These are phyloP conservation scores for Colletotrichum salicis DNA, from an alignment of 2,329 filamentous ascomycete species.

Conservation along the genomic window DNA sequence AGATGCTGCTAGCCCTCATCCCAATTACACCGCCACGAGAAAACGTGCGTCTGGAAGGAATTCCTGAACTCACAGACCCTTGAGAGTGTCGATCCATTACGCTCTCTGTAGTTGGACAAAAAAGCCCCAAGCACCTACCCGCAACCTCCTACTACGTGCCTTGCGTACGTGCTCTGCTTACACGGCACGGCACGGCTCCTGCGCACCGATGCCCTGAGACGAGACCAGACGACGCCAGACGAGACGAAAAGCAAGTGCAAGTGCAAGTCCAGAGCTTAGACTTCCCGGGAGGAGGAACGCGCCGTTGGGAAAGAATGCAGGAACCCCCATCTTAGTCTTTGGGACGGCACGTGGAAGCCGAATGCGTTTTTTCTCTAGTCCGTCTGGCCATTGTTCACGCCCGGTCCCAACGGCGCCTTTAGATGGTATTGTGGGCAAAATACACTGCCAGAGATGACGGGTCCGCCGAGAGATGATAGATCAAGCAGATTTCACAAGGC, in stretches of 20 bases:
- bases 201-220: background rate
- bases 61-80: background rate
- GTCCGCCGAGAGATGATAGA: background rate
- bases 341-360: constrained; percentile 3
- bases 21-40: background rate
- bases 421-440: background rate
- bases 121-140: too few relatives aligned
- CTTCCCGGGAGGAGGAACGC: background rate
- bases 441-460: background rate
- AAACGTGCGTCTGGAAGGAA: background rate
- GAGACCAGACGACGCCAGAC: background rate
- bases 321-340: background rate
- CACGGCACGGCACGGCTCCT: constrained; percentile 3
- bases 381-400: background rate
- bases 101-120: background rate
- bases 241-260: background rate
- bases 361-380: background rate
- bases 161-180: background rate
- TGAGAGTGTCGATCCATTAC: background rate
- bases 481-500: background rate
- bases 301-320: constrained; percentile 1
- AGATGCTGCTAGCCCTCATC: too few relatives aligned
- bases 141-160: too few relatives aligned
- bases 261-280: background rate
- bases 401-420: background rate